Evolutionary conservation across 805 yeast species (phyloP).

Genomic region (Maudiozyma bulderi): DNA sequence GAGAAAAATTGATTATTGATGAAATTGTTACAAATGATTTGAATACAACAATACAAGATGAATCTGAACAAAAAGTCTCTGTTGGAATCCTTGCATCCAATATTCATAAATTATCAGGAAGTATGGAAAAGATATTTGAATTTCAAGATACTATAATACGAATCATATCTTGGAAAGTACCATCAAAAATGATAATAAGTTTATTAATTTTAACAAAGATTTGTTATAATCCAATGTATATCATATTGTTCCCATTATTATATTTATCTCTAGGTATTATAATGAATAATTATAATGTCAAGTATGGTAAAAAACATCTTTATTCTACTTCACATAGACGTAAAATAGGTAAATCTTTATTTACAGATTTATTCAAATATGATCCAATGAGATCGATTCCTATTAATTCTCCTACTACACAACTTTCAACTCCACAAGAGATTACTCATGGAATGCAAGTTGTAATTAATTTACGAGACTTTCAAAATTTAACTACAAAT

Average conservation of each 20-base stretch:
- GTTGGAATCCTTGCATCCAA: slow-evolving; percentile 47
- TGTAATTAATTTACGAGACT: slow-evolving; percentile 56
- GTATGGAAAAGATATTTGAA: slow-evolving; percentile 47
- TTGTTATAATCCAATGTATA: slow-evolving; percentile 62
- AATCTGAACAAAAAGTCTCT: slow-evolving; percentile 40
- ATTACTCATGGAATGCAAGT: slow-evolving; percentile 30
- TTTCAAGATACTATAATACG: slow-evolving; percentile 53
- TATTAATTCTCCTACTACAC: slow-evolving; percentile 2
- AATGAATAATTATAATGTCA: slow-evolving; percentile 57
- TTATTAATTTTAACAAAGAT: slow-evolving; percentile 54
- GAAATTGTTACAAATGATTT: slow-evolving; percentile 13
- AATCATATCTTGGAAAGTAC: slow-evolving; percentile 64
- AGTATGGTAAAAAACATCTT: slow-evolving; percentile 44
- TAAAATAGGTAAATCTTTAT: slow-evolving; percentile 43
- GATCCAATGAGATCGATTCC: neutral
- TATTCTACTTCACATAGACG: slow-evolving; percentile 21
- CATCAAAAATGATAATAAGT: slow-evolving; percentile 55
- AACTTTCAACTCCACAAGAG: slow-evolving; percentile 4
- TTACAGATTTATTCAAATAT: slow-evolving; percentile 28
- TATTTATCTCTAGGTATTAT: slow-evolving; percentile 47
- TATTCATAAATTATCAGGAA: slow-evolving; percentile 44
- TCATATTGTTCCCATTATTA: slow-evolving; percentile 54
- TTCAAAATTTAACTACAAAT: slow-evolving; percentile 55
- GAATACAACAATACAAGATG: slow-evolving; percentile 14
- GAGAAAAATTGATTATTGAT: slow-evolving; percentile 26